Conservation (phyloP, 1,139 yeast genomes). For the Suhomyces maxii region DNA sequence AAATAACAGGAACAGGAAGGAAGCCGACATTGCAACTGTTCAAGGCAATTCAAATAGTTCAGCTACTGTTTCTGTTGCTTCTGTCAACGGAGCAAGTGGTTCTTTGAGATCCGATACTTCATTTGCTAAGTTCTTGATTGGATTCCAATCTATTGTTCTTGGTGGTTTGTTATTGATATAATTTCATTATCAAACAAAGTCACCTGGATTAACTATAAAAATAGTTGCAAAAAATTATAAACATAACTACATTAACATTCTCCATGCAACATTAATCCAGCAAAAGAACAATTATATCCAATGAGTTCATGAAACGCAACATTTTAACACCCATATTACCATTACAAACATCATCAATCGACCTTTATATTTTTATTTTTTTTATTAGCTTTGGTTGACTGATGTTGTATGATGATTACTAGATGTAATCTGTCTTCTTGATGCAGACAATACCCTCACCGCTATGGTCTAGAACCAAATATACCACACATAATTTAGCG, state of each 20-base stretch:
- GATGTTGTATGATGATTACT: neutral
- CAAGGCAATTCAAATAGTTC: conserved; percentile 8
- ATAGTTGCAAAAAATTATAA: too few species aligned
- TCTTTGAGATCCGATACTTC: conserved; percentile 11
- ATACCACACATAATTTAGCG: neutral
- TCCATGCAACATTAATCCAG: too few species aligned
- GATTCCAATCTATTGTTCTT: conserved; percentile 21
- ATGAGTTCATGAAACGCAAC: too few species aligned
- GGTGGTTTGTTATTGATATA: conserved; percentile 22
- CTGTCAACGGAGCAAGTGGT: conserved; percentile 15
- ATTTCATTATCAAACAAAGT: neutral
- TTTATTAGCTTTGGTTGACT: too few species aligned
- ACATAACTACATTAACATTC: too few species aligned
- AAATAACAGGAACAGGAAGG: conserved; percentile 12
- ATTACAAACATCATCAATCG: too few species aligned
- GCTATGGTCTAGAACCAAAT: neutral
- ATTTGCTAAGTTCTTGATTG: conserved; percentile 17
- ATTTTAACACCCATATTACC: too few species aligned
- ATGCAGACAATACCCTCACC: neutral
- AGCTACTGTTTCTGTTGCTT: conserved; percentile 11
- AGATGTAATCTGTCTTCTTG: neutral
- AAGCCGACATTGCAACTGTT: conserved; percentile 6
- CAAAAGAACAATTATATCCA: too few species aligned
- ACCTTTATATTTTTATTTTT: too few species aligned
- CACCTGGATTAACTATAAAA: too few species aligned